phyloP scores from a whole-genome alignment of 352 stramenopile species.

The Hyaloperonospora arabidopsidis region DNA sequence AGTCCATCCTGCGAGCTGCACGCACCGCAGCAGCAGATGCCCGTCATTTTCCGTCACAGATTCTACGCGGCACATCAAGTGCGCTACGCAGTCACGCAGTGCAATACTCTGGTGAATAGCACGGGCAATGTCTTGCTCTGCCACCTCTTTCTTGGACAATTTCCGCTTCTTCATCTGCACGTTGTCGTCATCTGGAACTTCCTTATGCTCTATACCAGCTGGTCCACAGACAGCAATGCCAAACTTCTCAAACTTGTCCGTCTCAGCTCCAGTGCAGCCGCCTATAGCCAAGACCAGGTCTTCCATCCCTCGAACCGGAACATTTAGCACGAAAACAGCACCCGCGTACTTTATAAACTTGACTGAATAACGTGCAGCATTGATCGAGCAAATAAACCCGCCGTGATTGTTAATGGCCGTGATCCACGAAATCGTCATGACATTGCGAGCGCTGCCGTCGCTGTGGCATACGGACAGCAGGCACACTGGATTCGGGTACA shows the following conservation, averaged over 20 bases:
- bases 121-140: constrained; percentile 23
- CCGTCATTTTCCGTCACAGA: constrained; percentile 54
- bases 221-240: constrained; percentile 39
- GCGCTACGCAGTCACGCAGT: constrained; percentile 47
- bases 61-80: constrained; percentile 66
- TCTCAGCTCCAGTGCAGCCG: constrained; percentile 37
- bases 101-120: constrained; percentile 34
- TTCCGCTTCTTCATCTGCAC: constrained; percentile 33
- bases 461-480: constrained; percentile 41
- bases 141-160: constrained; percentile 56
- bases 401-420: constrained; percentile 85
- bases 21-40: constrained; percentile 63
- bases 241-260: constrained; percentile 61
- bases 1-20: constrained; percentile 52
- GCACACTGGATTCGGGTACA: constrained; percentile 81
- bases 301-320: constrained; percentile 64
- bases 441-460: constrained; percentile 23
- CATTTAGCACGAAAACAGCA: constrained; percentile 65
- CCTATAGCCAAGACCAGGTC: constrained; percentile 73
- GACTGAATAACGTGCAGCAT: constrained; percentile 57
- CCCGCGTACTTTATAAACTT: constrained; percentile 42
- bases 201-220: constrained; percentile 19
- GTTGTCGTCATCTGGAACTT: constrained; percentile 4
- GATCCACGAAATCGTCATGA: constrained; percentile 86
- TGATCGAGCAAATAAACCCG: constrained; percentile 79